Conservation (phyloP, 2,329 filamentous ascomycete genomes). For the Diaporthe sp. region DNA sequence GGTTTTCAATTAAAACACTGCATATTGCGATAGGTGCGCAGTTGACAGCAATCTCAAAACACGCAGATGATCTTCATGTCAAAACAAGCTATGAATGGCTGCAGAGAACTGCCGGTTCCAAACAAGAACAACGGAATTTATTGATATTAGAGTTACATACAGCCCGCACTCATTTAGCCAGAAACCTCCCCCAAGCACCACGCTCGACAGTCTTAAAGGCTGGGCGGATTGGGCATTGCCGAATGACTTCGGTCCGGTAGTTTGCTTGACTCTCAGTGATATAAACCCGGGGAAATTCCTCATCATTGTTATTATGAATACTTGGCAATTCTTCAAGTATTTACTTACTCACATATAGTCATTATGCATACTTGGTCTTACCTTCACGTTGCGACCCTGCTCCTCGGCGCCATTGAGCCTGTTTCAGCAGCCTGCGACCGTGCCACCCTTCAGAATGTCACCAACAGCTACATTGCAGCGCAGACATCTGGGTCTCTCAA, state of each 20-base stretch:
- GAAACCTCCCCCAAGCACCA: not conserved
- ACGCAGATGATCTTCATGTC: not conserved
- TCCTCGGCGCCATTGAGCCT: not conserved
- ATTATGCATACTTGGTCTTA: not conserved
- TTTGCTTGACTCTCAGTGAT: not conserved
- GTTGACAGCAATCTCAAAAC: not conserved
- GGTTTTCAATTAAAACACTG: not conserved
- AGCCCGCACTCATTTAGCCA: slow-evolving; percentile 27
- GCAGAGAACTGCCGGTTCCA: slow-evolving; percentile 12
- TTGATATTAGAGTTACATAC: slow-evolving; percentile 8
- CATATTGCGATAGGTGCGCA: not conserved
- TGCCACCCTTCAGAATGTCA: slow-evolving; percentile 41
- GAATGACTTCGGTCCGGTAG: not conserved
- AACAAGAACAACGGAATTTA: not conserved
- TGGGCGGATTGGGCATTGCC: not conserved
- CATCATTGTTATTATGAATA: not conserved
- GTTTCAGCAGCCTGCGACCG: slow-evolving; percentile 41
- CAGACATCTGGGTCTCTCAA: slow-evolving; percentile 44
- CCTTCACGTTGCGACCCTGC: not conserved
- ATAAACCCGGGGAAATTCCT: not conserved
- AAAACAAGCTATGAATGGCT: slow-evolving; percentile 6
- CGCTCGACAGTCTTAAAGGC: not conserved
- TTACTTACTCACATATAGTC: not conserved
- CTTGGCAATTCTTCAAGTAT: not conserved
- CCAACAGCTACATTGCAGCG: slow-evolving; percentile 44